Percentiles rank a stretch among this genome's conserved stretches.
These are phyloP conservation scores for Cornus kousa DNA, from an alignment of 148 eudicot genomes.

Conservation along the genomic window DNA sequence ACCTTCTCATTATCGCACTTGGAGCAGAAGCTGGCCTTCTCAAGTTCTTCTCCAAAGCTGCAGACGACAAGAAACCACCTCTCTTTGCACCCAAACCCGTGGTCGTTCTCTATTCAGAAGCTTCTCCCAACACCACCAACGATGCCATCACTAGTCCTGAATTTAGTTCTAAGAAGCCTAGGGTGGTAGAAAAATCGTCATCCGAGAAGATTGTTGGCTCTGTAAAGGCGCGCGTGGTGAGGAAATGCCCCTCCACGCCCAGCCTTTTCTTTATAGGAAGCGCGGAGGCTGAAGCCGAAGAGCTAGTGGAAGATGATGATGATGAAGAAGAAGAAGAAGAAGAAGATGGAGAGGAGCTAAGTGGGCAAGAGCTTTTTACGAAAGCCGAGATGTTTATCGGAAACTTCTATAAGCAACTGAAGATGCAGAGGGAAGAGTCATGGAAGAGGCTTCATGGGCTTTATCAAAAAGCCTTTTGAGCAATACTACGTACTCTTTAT, in stretches of 20 bases:
- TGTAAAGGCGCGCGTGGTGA: constrained; percentile 14
- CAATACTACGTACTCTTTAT: background rate
- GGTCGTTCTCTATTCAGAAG: background rate
- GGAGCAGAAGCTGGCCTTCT: constrained; percentile 55
- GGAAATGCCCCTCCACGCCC: constrained; percentile 46
- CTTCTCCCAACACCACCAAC: too few species aligned
- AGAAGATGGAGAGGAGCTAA: constrained; percentile 13
- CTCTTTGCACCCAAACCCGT: too few species aligned
- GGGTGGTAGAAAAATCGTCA: constrained; percentile 22
- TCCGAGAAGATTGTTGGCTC: constrained; percentile 25
- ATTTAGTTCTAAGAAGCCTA: constrained; percentile 4
- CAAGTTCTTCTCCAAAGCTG: constrained; percentile 29
- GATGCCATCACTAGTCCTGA: background rate
- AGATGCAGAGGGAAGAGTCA: constrained; percentile 70
- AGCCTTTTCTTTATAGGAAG: constrained; percentile 50
- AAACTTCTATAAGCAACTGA: constrained; percentile 53
- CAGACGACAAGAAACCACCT: constrained; percentile 17
- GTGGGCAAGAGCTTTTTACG: constrained; percentile 42
- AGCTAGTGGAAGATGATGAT: background rate
- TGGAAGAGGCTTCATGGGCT: constrained; percentile 53
- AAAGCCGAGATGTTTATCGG: constrained; percentile 64
- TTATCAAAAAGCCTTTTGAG: constrained; percentile 36
- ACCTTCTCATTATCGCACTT: constrained; percentile 49
- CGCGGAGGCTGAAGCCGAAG: constrained; percentile 11
- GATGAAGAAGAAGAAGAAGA: constrained; percentile 10